Evolutionary conservation across 257 asterid species (phyloP).

Genomic region (Plantago ovata): DNA sequence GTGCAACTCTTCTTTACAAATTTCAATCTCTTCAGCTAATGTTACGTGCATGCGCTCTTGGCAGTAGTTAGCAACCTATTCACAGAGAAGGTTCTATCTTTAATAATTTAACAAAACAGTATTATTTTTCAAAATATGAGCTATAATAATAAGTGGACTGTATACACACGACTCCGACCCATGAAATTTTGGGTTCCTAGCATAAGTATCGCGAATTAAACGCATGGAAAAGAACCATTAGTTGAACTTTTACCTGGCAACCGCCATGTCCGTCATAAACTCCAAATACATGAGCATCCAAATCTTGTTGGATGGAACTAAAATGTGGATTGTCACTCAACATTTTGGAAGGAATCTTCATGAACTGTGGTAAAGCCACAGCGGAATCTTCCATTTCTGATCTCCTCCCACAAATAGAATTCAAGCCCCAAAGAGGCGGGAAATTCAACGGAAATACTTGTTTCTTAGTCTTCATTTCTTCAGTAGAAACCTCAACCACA

Average conservation of each 20-base stretch:
- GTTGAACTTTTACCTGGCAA: constrained; percentile 45
- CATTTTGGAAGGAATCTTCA: constrained; percentile 56
- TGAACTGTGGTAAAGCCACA: constrained; percentile 50
- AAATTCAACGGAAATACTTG: constrained; percentile 27
- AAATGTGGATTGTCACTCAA: constrained; percentile 36
- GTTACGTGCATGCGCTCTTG: constrained; percentile 60
- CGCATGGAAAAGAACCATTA: no score
- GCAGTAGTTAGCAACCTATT: constrained; percentile 80
- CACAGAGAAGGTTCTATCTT: constrained; percentile 7
- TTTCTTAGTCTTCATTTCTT: constrained; percentile 37
- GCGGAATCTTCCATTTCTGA: constrained; percentile 85
- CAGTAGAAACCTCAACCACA: constrained; percentile 36
- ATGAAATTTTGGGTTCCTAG: neutral
- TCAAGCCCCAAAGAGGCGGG: constrained; percentile 75
- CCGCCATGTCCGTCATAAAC: constrained; percentile 98
- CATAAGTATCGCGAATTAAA: neutral
- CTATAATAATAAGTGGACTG: no score
- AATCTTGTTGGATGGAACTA: constrained; percentile 31
- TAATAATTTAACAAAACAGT: neutral
- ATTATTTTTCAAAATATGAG: neutral
- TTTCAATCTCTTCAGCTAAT: constrained; percentile 57
- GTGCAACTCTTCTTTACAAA: constrained; percentile 28
- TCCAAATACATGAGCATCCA: constrained; percentile 62
- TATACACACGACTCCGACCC: neutral
- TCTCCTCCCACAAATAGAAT: constrained; percentile 64